Base-by-base conservation (phyloP, 192 early-diverging fungal genomes). In the Coemansia javaensis region DNA sequence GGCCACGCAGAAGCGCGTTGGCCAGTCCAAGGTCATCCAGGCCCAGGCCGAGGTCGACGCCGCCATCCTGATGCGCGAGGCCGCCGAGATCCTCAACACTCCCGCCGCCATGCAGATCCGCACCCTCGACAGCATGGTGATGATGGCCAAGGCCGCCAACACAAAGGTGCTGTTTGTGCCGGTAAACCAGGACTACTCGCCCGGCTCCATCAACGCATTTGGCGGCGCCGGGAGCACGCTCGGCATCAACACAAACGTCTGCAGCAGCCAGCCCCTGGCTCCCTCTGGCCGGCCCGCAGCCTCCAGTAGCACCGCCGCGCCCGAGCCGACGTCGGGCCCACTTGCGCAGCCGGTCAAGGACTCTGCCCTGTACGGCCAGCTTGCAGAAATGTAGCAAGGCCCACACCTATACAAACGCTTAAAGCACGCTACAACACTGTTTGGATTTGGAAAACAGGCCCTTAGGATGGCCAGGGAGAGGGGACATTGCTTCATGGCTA, bases 1-100 rank as follows among this genome's bases (percentile, higher is more conserved):
- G 10, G 91, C 91, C 25, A 90, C 91, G 52, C 85, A 88, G 47
- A 84, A 90, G 56, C 75, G 93, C n/a, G 78, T 94, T 44, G 93
- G 88, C 25, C 84, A 93, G 66, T 82, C 84, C 50, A 94, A 93
- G 78, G 80, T 94, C 34, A 97, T 97, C 64, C 83, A 88, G 20
- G 90, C 93, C 1, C 53, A 82, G 56, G 91, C 93, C 2, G 87
- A 87, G 52, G 91, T 92, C 13, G 86, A 92, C 47, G 68, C 85
- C 32, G 90, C 93, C 2, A 93, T 89, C 55, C 63, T 96, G 22
- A 93, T 94, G 90, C 81, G 90, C 24, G 85, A 94, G 63, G 90
- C 91, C n/a, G 84, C 93, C 0, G 90, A 94, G 53, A 88, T 94
- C 34, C 66, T 96, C 16, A 92, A 89, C 63, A 85, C 87, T 3